Base-by-base conservation (phyloP, 306 rosid genomes). In the Albizia julibrissin region DNA sequence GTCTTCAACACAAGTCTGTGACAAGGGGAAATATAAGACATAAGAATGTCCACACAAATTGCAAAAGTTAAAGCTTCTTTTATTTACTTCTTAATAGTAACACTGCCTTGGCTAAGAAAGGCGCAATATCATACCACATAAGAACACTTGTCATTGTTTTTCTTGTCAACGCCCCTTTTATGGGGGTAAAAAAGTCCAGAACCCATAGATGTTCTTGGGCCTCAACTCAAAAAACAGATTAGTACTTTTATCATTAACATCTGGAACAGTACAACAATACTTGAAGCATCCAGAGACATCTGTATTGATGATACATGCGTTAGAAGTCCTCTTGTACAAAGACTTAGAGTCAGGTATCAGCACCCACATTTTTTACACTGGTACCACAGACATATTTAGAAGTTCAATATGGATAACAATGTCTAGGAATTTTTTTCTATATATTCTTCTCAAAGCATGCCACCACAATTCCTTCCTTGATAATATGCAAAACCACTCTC, bases 261-360 rank as follows among this genome's bases (percentile, higher is more conserved):
- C 70, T 44, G 78, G 73, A 31, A 79, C 26, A 6, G 58, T 26
- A 52, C 43, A 58, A 52, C 19, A 24, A 31, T 33, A 58, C 65
- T 76, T 43, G 71, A 11, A 44, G 72, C 66, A 74, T 16, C 46
- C 46, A 49, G n/a, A 50, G 44, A 69, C 66, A 58, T 56, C 10
- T 56, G n/a, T 50, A 56, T 49, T 83, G 79, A 47, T 72, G 42
- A n/a, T n/a, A 52, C 82, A 49, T 29, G 74, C 19, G 16, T 47
- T 39, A 34, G 39, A 22, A 9, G 69, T 47, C 62, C 58, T 34
- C 56, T 34, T 31, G 14, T 49, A 68, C 76, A 83, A 71, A 26
- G 46, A 65, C 15, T 50, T 18, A 15, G 37, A 66, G 54, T n/a
- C 75, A 40, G 74, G 46, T 46, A 47, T 24, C 66, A 46, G 81